Base-by-base conservation (phyloP, 1,284 basidiomycete genomes). In the Cutaneotrichosporon arboriforme region DNA sequence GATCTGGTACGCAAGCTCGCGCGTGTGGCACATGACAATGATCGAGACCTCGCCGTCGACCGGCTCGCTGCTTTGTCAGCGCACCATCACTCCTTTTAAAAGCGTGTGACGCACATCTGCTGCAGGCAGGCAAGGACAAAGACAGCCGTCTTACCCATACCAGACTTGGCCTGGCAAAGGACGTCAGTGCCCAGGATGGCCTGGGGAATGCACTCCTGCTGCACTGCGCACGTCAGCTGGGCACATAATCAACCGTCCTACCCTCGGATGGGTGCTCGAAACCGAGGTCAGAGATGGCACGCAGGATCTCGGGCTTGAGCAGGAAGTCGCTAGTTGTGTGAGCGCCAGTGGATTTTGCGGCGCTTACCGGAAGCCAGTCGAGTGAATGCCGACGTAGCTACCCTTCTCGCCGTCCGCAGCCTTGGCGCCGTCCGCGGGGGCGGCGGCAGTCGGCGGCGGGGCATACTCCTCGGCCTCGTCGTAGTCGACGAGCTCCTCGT, bases 181-280 rank as follows among this genome's bases (percentile, higher is more conserved):
- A 98, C 94, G 72, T 99, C 96, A 89, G 97, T 98, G 61, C 96
- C 94, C 49, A 99, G 83, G 65, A 99, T 96, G 56, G 96, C 94
- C 80, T 99, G 96, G 51, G 96, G 96, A 65, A 99, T 98, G 76
- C 96, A 98, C 80, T 99, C 96, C 79, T 99, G 96, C 80, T 99
- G 96, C 63, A 99, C 96, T 97, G 71, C 49, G 22, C 17, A 38
- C 44, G 26, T 26, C 38, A 36, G 34, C 21, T 9, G 20, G 10
- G 15, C 21, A 14, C 21, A 41, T 14, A 17, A 7, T 8, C 12
- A 40, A 4, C 18, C 18, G 7, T 76, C 78, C 60, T 66, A 97
- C 94, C 94, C 84, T 99, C 96, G 46, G 94, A 97, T 50, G 96
- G 96, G 79, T 99, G 96, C 77, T 99, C 96, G 74, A 99, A 99